Evolutionary conservation across 441 rosid genomes (phyloP).

Genomic region (Brassica balearica): DNA sequence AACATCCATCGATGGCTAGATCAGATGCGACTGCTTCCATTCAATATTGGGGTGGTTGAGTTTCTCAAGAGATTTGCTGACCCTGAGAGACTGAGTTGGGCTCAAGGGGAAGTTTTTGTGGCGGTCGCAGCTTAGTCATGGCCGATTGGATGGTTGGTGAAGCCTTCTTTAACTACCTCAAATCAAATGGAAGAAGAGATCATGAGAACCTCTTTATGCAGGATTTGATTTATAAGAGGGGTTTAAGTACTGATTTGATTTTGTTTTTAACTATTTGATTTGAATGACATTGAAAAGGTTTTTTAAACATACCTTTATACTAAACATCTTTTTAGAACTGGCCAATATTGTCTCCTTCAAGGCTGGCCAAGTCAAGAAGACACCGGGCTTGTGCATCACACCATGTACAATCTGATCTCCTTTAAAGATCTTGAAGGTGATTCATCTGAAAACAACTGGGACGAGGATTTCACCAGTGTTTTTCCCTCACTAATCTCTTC

Average conservation of each 20-base stretch:
- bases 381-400: too few species aligned
- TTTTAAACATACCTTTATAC: too few species aligned
- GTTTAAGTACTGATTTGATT: not conserved
- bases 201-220: slow-evolving; percentile 17
- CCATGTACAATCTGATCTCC: slow-evolving; percentile 39
- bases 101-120: too few species aligned
- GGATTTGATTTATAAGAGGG: not conserved
- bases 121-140: too few species aligned
- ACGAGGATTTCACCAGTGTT: slow-evolving; percentile 52
- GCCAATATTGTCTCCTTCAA: slow-evolving; percentile 51
- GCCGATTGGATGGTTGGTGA: slow-evolving; percentile 51
- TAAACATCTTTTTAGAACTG: slow-evolving; percentile 38
- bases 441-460: slow-evolving; percentile 43
- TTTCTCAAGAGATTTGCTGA: too few species aligned
- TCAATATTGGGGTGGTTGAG: too few species aligned
- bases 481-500: slow-evolving; percentile 67
- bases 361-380: too few species aligned
- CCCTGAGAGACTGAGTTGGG: too few species aligned
- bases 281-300: not conserved
- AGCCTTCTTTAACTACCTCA: slow-evolving; percentile 60
- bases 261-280: not conserved
- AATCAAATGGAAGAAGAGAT: slow-evolving; percentile 45
- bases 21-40: too few species aligned
- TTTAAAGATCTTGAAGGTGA: slow-evolving; percentile 73
- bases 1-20: too few species aligned